phyloP scores from a whole-genome alignment of 805 yeast species.

The Maudiozyma saulgeensis region DNA sequence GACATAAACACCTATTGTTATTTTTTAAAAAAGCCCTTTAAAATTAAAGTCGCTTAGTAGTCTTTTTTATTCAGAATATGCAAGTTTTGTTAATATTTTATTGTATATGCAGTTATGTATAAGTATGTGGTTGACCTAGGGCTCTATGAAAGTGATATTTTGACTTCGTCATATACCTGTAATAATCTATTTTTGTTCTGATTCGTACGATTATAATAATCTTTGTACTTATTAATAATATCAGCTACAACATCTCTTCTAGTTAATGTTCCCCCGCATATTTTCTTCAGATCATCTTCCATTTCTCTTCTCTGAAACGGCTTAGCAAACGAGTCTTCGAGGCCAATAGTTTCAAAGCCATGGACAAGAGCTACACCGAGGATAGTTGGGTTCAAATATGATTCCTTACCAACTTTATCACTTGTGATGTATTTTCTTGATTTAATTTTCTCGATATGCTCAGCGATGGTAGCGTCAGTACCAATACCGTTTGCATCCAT shows the following conservation, averaged over 20 bases:
- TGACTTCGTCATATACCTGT: constrained; percentile 22
- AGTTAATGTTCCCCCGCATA: constrained; percentile 54
- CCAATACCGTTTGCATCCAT: constrained; percentile 98
- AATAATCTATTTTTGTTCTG: constrained; percentile 20
- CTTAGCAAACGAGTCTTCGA: constrained; percentile 70
- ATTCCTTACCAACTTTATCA: constrained; percentile 31
- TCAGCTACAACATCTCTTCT: constrained; percentile 47
- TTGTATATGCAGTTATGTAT: no score
- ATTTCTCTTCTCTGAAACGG: constrained; percentile 76
- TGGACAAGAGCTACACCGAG: constrained; percentile 81
- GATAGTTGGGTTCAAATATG: constrained; percentile 60
- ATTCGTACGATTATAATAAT: constrained; percentile 32
- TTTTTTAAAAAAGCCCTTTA: no score
- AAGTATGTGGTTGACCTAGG: background rate
- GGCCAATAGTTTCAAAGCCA: constrained; percentile 73
- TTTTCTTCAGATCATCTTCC: constrained; percentile 55
- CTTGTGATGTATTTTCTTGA: constrained; percentile 56
- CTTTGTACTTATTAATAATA: constrained; percentile 47
- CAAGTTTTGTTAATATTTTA: background rate
- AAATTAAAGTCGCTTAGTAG: no score
- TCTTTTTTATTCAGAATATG: background rate
- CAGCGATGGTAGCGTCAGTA: constrained; percentile 98
- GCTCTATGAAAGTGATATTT: background rate
- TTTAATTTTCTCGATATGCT: constrained; percentile 78
- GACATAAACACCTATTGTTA: no score